phyloP scores from a whole-genome alignment of 192 early-diverging fungal species.

The Ramicandelaber brevisporus region DNA sequence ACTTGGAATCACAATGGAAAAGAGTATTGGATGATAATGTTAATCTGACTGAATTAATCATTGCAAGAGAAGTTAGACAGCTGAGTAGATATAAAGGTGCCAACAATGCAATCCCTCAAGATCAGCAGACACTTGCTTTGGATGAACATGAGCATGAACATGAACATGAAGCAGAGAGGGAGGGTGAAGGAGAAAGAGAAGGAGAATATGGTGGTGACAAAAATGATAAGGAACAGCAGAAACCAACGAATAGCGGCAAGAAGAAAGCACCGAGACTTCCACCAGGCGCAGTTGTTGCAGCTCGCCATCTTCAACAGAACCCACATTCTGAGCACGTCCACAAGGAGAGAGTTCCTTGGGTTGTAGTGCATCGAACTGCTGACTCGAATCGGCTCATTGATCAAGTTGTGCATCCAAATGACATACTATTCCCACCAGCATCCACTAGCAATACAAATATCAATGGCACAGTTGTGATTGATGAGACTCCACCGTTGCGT shows the following conservation, averaged over 20 bases:
- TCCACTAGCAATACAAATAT: no score
- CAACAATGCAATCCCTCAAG: no score
- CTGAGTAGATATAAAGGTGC: no score
- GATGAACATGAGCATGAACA: no score
- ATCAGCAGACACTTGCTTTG: no score
- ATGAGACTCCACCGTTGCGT: no score
- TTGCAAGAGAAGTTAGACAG: constrained; percentile 67
- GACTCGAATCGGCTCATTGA: constrained; percentile 38
- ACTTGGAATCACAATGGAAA: constrained; percentile 37
- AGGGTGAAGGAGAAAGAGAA: no score
- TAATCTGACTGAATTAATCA: constrained; percentile 55
- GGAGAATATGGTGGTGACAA: constrained; percentile 54
- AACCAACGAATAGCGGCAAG: no score
- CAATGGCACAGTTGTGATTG: no score
- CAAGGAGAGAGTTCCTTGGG: constrained; percentile 73
- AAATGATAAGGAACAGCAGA: no score
- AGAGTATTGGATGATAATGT: constrained; percentile 41
- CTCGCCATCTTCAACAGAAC: constrained; percentile 36
- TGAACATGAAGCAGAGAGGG: no score
- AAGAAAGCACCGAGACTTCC: constrained; percentile 35
- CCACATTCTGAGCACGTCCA: constrained; percentile 56
- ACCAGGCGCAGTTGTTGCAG: constrained; percentile 45
- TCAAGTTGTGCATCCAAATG: constrained; percentile 38
- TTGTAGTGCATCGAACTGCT: constrained; percentile 51
- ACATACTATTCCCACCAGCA: constrained; percentile 28